These are phyloP conservation scores for Keithomyces neogunnii DNA, from an alignment of 2,329 filamentous ascomycete species.

Conservation along the genomic window DNA sequence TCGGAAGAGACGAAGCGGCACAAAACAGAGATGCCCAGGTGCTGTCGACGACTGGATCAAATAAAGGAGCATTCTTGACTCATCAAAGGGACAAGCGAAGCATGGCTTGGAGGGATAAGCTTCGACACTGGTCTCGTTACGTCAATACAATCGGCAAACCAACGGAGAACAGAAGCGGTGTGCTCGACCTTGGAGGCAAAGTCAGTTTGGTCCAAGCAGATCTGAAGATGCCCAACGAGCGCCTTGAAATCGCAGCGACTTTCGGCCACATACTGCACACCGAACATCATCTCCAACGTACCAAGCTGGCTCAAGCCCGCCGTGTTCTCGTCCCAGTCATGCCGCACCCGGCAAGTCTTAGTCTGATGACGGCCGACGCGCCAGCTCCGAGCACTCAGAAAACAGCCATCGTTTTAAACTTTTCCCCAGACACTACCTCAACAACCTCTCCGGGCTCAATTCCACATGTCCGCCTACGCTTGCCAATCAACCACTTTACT, in stretches of 20 bases:
- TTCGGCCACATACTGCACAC: constrained; percentile 45
- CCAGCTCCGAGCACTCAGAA: constrained; percentile 16
- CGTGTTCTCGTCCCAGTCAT: constrained; percentile 36
- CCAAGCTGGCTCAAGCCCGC: constrained; percentile 7
- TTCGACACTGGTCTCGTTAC: constrained; percentile 22
- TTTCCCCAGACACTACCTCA: constrained; percentile 27
- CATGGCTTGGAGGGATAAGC: constrained; percentile 27
- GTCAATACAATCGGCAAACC: constrained; percentile 12
- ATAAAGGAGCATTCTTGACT: constrained; percentile 11
- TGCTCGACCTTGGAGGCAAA: neutral
- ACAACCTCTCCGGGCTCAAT: neutral
- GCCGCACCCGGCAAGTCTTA: constrained; percentile 39
- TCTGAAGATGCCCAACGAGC: neutral
- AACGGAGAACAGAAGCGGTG: neutral
- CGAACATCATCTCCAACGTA: constrained; percentile 8
- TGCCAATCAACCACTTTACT: constrained; percentile 21
- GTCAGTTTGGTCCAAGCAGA: neutral
- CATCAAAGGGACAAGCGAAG: constrained; percentile 21
- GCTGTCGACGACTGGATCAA: constrained; percentile 9
- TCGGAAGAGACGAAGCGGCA: constrained; percentile 14
- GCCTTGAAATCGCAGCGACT: constrained; percentile 24
- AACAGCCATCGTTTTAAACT: constrained; percentile 35
- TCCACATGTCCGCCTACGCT: constrained; percentile 19
- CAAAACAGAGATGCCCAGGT: constrained; percentile 11
- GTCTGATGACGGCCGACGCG: constrained; percentile 24